Evolutionary conservation across 441 rosid species (phyloP).

Genomic region (Macaranga tanarius): DNA sequence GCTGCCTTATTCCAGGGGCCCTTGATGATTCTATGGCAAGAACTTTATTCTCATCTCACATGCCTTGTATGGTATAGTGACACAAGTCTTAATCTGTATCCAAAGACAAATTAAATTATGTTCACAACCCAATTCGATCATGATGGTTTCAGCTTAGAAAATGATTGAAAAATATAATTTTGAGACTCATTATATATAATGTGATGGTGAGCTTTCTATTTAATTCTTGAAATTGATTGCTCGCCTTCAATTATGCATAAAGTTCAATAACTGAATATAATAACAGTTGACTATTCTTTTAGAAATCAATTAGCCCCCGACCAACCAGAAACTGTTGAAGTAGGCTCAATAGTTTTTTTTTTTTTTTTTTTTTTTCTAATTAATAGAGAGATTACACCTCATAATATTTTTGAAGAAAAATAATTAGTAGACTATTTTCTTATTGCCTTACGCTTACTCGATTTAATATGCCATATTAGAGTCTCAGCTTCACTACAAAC

Average conservation of each 20-base stretch:
- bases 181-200: neutral
- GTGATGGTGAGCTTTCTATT: neutral
- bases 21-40: neutral
- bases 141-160: neutral
- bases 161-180: neutral
- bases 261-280: neutral
- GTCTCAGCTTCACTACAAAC: no score
- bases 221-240: neutral
- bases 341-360: no score
- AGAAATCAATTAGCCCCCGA: no score
- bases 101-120: neutral
- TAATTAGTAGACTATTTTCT: no score
- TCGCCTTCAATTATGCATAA: neutral
- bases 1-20: neutral
- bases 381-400: no score
- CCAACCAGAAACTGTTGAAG: no score
- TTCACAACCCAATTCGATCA: neutral
- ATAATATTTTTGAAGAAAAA: no score
- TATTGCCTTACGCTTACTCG: no score
- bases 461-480: no score
- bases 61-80: constrained; percentile 9
- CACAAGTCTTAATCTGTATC: neutral
- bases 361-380: no score
- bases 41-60: constrained; percentile 24
- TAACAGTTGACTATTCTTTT: neutral